Base-by-base conservation (phyloP, 225 moss, liverwort and hornwort genomes). In the Lunularia cruciata region DNA sequence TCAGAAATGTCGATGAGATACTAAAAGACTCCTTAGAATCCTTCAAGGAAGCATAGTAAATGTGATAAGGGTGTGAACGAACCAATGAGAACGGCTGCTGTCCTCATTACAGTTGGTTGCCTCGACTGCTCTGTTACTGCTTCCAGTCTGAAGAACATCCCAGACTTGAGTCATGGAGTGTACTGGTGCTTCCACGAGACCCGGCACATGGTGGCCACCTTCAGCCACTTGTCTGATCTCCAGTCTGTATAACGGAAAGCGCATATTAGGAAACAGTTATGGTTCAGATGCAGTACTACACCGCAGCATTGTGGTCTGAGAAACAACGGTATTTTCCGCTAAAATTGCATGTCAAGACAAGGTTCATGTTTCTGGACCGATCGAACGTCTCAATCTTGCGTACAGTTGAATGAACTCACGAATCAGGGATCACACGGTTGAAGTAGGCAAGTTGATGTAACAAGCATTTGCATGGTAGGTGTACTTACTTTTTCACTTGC, bases 31-130 rank as follows among this genome's bases (percentile, higher is more conserved):
- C 46, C 18, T 18, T 10, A 18, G 46, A 47, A 47, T 18, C 18
- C 12, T 47, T 47, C 12, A 47, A 47, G 18, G 46, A n/a, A n/a
- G n/a, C n/a, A n/a, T n/a, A 54, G n/a, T n/a, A 47, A 0, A n/a
- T n/a, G n/a, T n/a, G n/a, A n/a, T n/a, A n/a, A n/a, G n/a, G 11
- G 0, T 27, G 25, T 5, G 32, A 62, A 68, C 82, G 14, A 52
- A 98, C 96, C 92, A 98, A 75, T 93, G 93, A 15, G 98, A 98
- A 36, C 98, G 85, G 75, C 98, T 98, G 68, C 98, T 98, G 78
- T 86, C 93, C 75, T 98, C 93, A 51, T 98, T 98, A 2, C 87
- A 89, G 67, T 90, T 93, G 34, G 98, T 98, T 18, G 93, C 87
- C 71, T 92, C 93, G 48, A 91, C 91, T 45, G 91, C 77, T 15